These are phyloP conservation scores for Oemleria cerasiformis DNA, from an alignment of 306 rosid genomes.

Conservation along the genomic window DNA sequence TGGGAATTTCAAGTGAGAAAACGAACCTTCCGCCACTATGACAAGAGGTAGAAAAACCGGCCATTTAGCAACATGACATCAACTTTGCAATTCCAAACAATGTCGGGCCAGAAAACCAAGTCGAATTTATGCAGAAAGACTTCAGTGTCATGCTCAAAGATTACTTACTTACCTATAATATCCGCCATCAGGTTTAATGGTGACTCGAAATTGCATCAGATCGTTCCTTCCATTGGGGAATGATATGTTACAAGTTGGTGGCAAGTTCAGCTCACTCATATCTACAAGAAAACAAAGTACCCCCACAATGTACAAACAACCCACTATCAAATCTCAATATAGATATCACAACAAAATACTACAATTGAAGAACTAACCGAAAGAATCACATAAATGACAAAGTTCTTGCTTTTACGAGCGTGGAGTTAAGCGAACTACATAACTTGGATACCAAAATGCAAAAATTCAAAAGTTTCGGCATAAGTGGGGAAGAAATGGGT, in stretches of 20 bases:
- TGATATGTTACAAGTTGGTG: slow-evolving; percentile 31
- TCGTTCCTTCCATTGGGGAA: slow-evolving; percentile 44
- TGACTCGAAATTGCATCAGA: slow-evolving; percentile 42
- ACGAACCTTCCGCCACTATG: slow-evolving; percentile 37
- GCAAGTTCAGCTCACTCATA: slow-evolving; percentile 40
- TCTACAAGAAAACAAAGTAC: slow-evolving; percentile 24
- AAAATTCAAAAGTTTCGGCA: neutral
- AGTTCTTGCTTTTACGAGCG: neutral
- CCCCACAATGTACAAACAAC: neutral
- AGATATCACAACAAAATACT: neutral
- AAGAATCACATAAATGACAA: neutral
- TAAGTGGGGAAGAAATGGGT: neutral
- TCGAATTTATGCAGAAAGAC: neutral
- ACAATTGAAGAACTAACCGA: neutral
- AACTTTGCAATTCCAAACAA: neutral
- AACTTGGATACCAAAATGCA: neutral
- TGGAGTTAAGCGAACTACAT: too few species aligned
- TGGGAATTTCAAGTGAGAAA: slow-evolving; percentile 39
- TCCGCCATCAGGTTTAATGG: slow-evolving; percentile 40
- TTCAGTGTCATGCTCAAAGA: neutral
- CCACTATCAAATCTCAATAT: neutral
- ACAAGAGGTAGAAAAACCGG: neutral
- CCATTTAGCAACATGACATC: neutral
- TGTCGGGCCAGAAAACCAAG: neutral
- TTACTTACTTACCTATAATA: slow-evolving; percentile 41